phyloP scores from a whole-genome alignment of 768 basidiomycete species.

The Tricholoma furcatifolium region DNA sequence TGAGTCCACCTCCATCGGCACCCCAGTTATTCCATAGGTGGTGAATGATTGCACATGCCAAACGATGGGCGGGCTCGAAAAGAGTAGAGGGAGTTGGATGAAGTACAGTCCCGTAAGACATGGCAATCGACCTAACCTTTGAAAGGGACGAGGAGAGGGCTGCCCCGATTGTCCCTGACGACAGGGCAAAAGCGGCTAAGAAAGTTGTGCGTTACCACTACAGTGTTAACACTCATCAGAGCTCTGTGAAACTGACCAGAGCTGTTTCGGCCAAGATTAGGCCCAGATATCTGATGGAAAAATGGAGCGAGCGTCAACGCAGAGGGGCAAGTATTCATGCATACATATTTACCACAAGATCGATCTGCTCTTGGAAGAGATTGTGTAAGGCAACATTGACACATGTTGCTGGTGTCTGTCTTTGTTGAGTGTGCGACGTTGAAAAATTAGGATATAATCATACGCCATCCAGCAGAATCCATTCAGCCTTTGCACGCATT shows the following conservation, averaged over 20 bases:
- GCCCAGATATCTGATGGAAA: slow-evolving; percentile 68
- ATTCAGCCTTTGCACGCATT: slow-evolving; percentile 56
- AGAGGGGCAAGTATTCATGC: background rate
- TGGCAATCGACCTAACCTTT: slow-evolving; percentile 71
- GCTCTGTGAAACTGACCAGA: slow-evolving; percentile 57
- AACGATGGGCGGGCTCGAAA: slow-evolving; percentile 69
- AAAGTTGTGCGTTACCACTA: slow-evolving; percentile 12
- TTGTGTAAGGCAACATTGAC: slow-evolving; percentile 91
- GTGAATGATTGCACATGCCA: slow-evolving; percentile 65
- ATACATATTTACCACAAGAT: slow-evolving; percentile 71
- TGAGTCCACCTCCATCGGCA: slow-evolving; percentile 53
- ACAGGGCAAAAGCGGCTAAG: slow-evolving; percentile 80
- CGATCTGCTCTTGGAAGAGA: slow-evolving; percentile 78
- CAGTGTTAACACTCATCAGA: slow-evolving; percentile 1
- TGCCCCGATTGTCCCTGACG: slow-evolving; percentile 91
- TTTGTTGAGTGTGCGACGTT: slow-evolving; percentile 4
- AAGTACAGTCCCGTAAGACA: slow-evolving; percentile 83
- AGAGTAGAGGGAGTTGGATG: slow-evolving; percentile 61
- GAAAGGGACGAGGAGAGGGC: slow-evolving; percentile 80
- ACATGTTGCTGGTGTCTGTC: slow-evolving; percentile 89
- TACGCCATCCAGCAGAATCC: slow-evolving; percentile 89
- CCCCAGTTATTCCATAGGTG: slow-evolving; percentile 89
- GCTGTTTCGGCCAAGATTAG: slow-evolving; percentile 83
- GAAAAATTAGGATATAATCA: slow-evolving; percentile 17
- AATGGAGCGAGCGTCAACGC: background rate